Conservation (phyloP, 805 yeast species). For the Saccharomycopsis guyanensis region DNA sequence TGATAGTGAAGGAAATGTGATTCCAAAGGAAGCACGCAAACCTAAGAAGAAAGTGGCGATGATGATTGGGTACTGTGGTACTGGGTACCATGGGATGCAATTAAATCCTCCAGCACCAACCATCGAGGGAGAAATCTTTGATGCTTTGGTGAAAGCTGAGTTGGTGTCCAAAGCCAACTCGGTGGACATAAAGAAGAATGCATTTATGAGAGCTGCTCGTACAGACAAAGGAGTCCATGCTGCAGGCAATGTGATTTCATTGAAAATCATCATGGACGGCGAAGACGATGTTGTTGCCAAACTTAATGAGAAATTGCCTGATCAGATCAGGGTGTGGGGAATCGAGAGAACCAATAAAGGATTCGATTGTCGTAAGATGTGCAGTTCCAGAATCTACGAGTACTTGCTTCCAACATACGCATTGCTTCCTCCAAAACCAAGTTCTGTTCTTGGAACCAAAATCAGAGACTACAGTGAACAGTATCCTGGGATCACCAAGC, state of each 20-base stretch:
- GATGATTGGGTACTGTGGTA: slow-evolving; percentile 90
- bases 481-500: slow-evolving; percentile 52
- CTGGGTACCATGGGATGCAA: slow-evolving; percentile 97
- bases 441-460: slow-evolving; percentile 53
- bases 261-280: slow-evolving; percentile 80
- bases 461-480: slow-evolving; percentile 44
- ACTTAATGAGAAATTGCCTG: slow-evolving; percentile 73
- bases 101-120: slow-evolving; percentile 81
- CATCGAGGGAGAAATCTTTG: slow-evolving; percentile 82
- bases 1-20: slow-evolving; percentile 58
- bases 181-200: slow-evolving; percentile 78
- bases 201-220: slow-evolving; percentile 81
- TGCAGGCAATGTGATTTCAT: slow-evolving; percentile 84
- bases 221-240: slow-evolving; percentile 98
- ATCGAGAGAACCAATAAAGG: slow-evolving; percentile 80
- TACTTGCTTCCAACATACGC: slow-evolving; percentile 89
- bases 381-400: slow-evolving; percentile 93
- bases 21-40: slow-evolving; percentile 49
- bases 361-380: slow-evolving; percentile 91
- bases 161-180: slow-evolving; percentile 84
- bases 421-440: slow-evolving; percentile 83
- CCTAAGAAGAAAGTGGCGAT: slow-evolving; percentile 90
- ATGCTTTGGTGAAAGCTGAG: slow-evolving; percentile 78
- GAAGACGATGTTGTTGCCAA: slow-evolving; percentile 54
- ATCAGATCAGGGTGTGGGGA: slow-evolving; percentile 89